A percentile compares a stretch with the other conserved stretches of the same genome.
Conservation (phyloP, 805 yeast species). For the Pichia nakasei region DNA sequence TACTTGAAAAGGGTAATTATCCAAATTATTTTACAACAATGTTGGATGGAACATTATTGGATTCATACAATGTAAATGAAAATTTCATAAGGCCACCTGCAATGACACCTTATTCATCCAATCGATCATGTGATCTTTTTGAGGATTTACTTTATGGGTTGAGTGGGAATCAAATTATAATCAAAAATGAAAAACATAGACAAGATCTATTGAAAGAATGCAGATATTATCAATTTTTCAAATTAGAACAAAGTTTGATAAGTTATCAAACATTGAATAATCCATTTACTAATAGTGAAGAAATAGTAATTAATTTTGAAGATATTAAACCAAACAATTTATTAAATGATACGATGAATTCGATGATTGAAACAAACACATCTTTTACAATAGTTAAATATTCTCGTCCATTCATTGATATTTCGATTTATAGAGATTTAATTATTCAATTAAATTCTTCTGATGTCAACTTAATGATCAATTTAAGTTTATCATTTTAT, state of each 20-base stretch:
- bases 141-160: constrained; percentile 45
- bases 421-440: constrained; percentile 26
- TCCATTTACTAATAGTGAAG: constrained; percentile 43
- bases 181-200: constrained; percentile 48
- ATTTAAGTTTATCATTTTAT: constrained; percentile 23
- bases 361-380: constrained; percentile 4
- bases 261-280: constrained; percentile 41
- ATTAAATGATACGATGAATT: constrained; percentile 11
- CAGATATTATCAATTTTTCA: constrained; percentile 65
- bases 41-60: constrained; percentile 41
- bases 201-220: constrained; percentile 57
- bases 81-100: constrained; percentile 70
- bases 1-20: constrained; percentile 54
- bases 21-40: constrained; percentile 73
- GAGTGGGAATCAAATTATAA: constrained; percentile 42
- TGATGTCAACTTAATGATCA: constrained; percentile 27
- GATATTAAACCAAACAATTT: constrained; percentile 37
- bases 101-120: constrained; percentile 43
- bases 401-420: constrained; percentile 41
- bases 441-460: constrained; percentile 32
- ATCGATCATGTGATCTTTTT: constrained; percentile 47
- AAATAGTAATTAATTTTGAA: constrained; percentile 43
- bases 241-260: constrained; percentile 63
- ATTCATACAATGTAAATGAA: constrained; percentile 30
- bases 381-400: constrained; percentile 25